Evolutionary conservation across 495 filamentous ascomycete genomes (phyloP).

Genomic region (Hypomontagnella monticulosa): DNA sequence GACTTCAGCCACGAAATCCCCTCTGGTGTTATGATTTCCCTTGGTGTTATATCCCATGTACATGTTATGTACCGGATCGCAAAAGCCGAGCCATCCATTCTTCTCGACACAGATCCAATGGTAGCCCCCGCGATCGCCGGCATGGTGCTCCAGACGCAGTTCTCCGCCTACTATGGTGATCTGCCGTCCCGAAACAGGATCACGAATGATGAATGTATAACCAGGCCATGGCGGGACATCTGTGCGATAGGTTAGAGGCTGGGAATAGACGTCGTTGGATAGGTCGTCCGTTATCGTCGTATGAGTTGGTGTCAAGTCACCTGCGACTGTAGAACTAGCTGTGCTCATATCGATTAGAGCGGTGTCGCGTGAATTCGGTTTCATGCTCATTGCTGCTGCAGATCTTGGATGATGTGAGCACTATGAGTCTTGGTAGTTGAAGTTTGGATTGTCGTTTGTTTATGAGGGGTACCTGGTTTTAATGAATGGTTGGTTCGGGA

Average conservation of each 20-base stretch:
- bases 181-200: conserved; percentile 36
- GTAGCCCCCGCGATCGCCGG: conserved; percentile 46
- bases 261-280: neutral
- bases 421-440: neutral
- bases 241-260: neutral
- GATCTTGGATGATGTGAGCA: neutral
- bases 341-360: neutral
- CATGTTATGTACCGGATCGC: conserved; percentile 42
- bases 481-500: neutral
- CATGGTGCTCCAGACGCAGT: conserved; percentile 39
- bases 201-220: conserved; percentile 47
- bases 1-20: conserved; percentile 7
- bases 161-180: conserved; percentile 49
- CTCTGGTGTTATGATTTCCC: conserved; percentile 26
- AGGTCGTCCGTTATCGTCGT: conserved; percentile 1
- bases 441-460: neutral
- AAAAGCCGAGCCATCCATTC: conserved; percentile 54
- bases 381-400: neutral
- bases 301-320: conserved; percentile 14
- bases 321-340: conserved; percentile 16
- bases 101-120: conserved; percentile 53
- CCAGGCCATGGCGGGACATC: conserved; percentile 36
- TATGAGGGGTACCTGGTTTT: conserved; percentile 4
- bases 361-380: neutral
- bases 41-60: conserved; percentile 46